Conservation (phyloP, 352 stramenopile genomes). For the Phytophthora quininea region DNA sequence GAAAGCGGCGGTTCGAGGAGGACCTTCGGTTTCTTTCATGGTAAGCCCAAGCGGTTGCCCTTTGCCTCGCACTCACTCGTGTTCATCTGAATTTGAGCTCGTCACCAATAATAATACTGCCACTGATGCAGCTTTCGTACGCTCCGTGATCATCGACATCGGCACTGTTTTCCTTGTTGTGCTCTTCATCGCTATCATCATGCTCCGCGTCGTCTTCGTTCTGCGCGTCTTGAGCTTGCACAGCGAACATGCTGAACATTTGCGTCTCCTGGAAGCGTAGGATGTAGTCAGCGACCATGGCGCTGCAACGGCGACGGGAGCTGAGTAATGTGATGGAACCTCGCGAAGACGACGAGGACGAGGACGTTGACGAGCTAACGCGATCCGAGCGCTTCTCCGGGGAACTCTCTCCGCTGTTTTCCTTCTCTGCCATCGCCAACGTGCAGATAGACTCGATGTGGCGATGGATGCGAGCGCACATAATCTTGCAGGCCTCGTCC, state of each 20-base stretch:
- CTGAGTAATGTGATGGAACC: conserved; percentile 25
- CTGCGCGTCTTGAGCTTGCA: conserved; percentile 45
- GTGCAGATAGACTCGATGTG: conserved; percentile 70
- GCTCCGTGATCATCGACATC: conserved; percentile 9
- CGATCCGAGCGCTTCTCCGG: conserved; percentile 8
- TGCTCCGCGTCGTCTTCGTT: conserved; percentile 32
- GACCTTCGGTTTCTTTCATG: too few relatives aligned
- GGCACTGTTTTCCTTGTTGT: conserved; percentile 30
- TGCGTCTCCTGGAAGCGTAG: conserved; percentile 75
- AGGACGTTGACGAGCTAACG: not conserved
- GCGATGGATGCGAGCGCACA: conserved; percentile 62
- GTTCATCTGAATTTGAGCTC: too few relatives aligned
- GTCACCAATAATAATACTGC: too few relatives aligned
- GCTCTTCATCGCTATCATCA: conserved; percentile 36
- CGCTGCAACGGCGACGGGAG: conserved; percentile 42
- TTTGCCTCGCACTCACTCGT: too few relatives aligned
- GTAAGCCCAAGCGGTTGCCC: too few relatives aligned
- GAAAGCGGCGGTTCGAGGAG: too few relatives aligned
- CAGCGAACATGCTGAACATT: conserved; percentile 82
- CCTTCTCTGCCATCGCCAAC: conserved; percentile 46
- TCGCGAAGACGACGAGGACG: conserved; percentile 10
- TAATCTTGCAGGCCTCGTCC: conserved; percentile 72
- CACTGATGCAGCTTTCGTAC: not conserved
- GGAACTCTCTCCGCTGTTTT: conserved; percentile 21
- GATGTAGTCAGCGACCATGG: conserved; percentile 66